phyloP scores from a whole-genome alignment of 2,329 filamentous ascomycete species.

The Paraconiothyrium brasiliense region DNA sequence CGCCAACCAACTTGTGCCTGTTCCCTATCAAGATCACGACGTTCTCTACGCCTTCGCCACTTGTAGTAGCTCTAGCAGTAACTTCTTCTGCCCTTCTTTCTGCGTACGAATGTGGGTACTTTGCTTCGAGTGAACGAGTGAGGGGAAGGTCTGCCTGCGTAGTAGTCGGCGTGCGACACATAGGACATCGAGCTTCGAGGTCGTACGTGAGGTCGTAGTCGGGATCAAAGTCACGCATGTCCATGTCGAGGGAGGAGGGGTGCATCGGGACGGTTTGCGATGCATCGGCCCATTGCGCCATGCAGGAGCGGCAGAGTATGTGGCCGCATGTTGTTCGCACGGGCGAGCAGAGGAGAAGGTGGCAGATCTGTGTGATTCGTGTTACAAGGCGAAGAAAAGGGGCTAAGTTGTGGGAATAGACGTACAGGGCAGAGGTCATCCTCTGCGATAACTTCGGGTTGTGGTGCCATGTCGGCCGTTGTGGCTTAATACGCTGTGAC shows the following conservation, averaged over 20 bases:
- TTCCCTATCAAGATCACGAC: conserved; percentile 56
- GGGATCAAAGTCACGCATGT: conserved; percentile 52
- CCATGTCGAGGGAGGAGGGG: conserved; percentile 50
- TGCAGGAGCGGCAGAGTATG: conserved; percentile 56
- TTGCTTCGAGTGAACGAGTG: conserved; percentile 37
- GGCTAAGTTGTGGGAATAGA: background rate
- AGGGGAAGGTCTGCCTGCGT: conserved; percentile 40
- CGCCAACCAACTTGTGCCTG: conserved; percentile 45
- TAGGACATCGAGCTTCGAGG: conserved; percentile 56
- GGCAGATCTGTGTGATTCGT: conserved; percentile 48
- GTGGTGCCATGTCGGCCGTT: conserved; percentile 26
- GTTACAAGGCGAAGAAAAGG: background rate
- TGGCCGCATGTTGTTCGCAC: conserved; percentile 56
- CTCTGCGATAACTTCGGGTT: conserved; percentile 39
- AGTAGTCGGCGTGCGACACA: conserved; percentile 55
- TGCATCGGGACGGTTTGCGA: conserved; percentile 49
- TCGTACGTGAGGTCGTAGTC: conserved; percentile 36
- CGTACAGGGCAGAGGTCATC: conserved; percentile 55
- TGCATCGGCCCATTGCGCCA: conserved; percentile 58
- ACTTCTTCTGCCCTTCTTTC: conserved; percentile 50
- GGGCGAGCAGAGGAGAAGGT: conserved; percentile 54
- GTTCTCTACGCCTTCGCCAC: conserved; percentile 29
- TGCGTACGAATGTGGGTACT: conserved; percentile 50
- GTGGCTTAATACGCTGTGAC: background rate
- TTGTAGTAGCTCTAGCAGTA: conserved; percentile 32